Evolutionary conservation across 805 yeast species (phyloP), one percentile per base, ranked within the genome.

Genomic region (Lipomyces japonicus): DNA sequence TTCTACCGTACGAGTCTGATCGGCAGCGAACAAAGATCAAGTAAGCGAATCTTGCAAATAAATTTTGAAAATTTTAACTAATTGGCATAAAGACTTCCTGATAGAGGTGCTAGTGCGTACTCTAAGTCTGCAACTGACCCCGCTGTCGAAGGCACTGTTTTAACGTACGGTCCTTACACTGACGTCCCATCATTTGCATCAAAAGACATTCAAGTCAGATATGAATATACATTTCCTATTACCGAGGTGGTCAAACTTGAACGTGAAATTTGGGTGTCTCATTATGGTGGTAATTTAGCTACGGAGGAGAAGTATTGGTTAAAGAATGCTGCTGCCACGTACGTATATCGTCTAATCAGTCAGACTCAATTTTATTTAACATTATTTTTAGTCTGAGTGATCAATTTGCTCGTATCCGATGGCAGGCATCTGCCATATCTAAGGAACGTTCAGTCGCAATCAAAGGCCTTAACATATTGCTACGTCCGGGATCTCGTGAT

Each of bases 231-330:
- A 58, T 60, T 68, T 21, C 95, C 97, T 12, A 62, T 88, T 48
- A 69, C 81, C 18, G 75, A 77, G 55, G 85, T 81, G 22, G 73
- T 75, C 56, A 73, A 71, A 51, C 73, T 88, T 53, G 72, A 78
- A 51, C 78, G 97, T 64, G 85, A 84, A 42, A 25, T 57, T 18
- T 91, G 97, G 97, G 72, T 90, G 44, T 91, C 96, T 2, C 95
- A 89, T 57, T 76, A 88, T 86, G 78, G 88, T 57, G 65, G 80
- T 60, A 68, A 86, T 45, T 63, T 84, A 51, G 77, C 87, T 65
- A 73, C 88, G 55, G 95, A 89, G 64, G 97, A 93, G 65, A 81
- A 82, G 63, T 90, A 88, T 65, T 91, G 88, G 69, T 61, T 89
- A 31, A 74, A 81, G 44, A 89, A 93, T 64, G 74, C 71, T 38